Percentiles rank a stretch among this genome's conserved stretches.
phyloP scores from a whole-genome alignment of 345 rosid genomes.

The Syzygium aqueum region DNA sequence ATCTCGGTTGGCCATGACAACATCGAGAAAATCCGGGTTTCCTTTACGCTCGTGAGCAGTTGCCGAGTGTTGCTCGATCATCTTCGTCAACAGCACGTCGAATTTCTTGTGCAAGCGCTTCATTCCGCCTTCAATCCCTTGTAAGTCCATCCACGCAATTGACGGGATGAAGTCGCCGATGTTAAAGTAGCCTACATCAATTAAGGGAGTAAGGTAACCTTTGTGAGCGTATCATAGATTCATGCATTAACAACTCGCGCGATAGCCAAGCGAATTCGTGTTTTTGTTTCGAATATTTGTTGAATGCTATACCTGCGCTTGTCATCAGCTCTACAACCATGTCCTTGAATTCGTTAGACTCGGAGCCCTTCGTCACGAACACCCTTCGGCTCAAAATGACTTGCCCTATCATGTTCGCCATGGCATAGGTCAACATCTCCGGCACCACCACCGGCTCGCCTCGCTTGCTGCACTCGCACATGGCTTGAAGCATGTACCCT shows the following conservation, averaged over 20 bases:
- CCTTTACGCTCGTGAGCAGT: constrained; percentile 19
- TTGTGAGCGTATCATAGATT: neutral
- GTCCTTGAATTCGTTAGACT: constrained; percentile 57
- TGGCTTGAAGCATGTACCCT: constrained; percentile 41
- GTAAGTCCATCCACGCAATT: constrained; percentile 63
- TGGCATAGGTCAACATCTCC: constrained; percentile 36
- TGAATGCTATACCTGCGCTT: neutral
- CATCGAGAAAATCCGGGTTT: constrained; percentile 50
- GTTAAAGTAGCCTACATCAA: constrained; percentile 38
- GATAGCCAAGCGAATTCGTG: neutral
- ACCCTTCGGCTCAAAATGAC: constrained; percentile 44
- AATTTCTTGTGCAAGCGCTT: constrained; percentile 44
- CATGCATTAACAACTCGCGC: neutral
- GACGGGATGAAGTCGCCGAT: constrained; percentile 61
- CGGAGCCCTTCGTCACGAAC: constrained; percentile 37
- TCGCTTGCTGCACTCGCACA: constrained; percentile 24
- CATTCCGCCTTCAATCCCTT: constrained; percentile 51
- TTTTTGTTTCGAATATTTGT: neutral
- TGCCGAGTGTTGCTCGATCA: constrained; percentile 38
- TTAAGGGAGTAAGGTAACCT: neutral
- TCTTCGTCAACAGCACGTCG: constrained; percentile 36
- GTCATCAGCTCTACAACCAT: constrained; percentile 80
- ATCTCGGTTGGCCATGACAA: constrained; percentile 25
- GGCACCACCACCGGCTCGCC: constrained; percentile 34
- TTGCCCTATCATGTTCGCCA: constrained; percentile 62